phyloP scores from a whole-genome alignment of 192 early-diverging fungal genomes.

The Gonapodya prolifera region DNA sequence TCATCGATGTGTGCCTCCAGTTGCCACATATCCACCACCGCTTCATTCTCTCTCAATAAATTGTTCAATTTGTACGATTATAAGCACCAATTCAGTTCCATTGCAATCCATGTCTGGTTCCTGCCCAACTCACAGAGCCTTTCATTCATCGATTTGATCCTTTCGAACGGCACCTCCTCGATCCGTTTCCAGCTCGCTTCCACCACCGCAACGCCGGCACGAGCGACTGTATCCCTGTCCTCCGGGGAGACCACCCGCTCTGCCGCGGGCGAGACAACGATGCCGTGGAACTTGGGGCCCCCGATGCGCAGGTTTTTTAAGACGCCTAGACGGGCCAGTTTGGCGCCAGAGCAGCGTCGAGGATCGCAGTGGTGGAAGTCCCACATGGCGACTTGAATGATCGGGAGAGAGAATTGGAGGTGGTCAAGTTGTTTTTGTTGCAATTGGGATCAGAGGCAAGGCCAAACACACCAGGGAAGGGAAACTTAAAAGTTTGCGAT shows the following conservation, averaged over 20 bases:
- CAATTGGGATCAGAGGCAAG: background rate
- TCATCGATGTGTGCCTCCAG: too few relatives aligned
- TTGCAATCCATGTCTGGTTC: too few relatives aligned
- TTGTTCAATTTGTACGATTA: too few relatives aligned
- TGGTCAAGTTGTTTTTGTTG: background rate
- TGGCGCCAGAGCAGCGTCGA: conserved; percentile 89
- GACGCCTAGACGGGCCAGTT: conserved; percentile 67
- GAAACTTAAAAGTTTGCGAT: background rate
- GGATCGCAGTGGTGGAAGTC: conserved; percentile 99
- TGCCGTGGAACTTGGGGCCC: conserved; percentile 74
- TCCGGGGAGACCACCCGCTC: conserved; percentile 74
- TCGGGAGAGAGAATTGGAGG: background rate
- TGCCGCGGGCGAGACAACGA: conserved; percentile 75
- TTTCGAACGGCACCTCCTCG: conserved; percentile 87
- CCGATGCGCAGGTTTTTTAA: conserved; percentile 62
- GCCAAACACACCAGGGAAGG: background rate
- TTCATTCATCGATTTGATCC: conserved; percentile 71
- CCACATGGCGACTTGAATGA: conserved; percentile 17
- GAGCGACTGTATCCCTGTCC: conserved; percentile 61
- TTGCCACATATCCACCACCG: too few relatives aligned
- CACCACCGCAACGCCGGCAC: conserved; percentile 77
- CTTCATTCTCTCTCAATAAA: too few relatives aligned
- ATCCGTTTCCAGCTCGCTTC: conserved; percentile 96
- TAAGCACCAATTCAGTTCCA: too few relatives aligned
- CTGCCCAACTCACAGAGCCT: conserved; percentile 49